These are phyloP conservation scores for Mrakia blollopis DNA, from an alignment of 768 basidiomycete species.

Conservation along the genomic window DNA sequence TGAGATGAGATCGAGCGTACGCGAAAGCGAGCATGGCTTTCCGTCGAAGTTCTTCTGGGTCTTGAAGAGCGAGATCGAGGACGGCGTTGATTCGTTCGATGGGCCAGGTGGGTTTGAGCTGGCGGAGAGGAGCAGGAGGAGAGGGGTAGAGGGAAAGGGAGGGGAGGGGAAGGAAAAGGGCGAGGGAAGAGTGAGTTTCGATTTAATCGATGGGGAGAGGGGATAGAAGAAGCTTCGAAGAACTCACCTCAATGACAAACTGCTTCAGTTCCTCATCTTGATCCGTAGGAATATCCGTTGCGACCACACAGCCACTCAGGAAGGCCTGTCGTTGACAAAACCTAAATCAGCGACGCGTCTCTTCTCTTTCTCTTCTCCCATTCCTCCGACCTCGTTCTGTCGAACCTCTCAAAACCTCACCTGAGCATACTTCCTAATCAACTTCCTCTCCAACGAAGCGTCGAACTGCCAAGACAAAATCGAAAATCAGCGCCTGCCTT, in stretches of 20 bases:
- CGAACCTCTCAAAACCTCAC: neutral
- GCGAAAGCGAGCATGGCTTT: slow-evolving; percentile 32
- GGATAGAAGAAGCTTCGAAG: neutral
- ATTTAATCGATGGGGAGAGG: neutral
- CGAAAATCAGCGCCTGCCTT: slow-evolving; percentile 7
- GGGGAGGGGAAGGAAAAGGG: neutral
- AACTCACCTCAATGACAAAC: slow-evolving; percentile 30
- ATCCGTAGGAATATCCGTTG: slow-evolving; percentile 31
- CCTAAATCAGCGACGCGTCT: neutral
- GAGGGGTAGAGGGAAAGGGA: neutral
- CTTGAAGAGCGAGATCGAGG: slow-evolving; percentile 15
- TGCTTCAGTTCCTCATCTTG: slow-evolving; percentile 21
- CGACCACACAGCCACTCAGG: slow-evolving; percentile 33
- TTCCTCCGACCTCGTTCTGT: too few relatives aligned
- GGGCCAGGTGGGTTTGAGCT: slow-evolving; percentile 13
- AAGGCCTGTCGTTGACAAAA: neutral
- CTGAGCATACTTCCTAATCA: slow-evolving; percentile 33
- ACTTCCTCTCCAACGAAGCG: slow-evolving; percentile 29
- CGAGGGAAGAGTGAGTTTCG: neutral
- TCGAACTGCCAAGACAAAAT: slow-evolving; percentile 16
- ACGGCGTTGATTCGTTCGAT: slow-evolving; percentile 30
- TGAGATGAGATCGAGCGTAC: slow-evolving; percentile 28
- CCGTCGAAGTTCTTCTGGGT: slow-evolving; percentile 26
- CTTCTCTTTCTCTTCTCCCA: neutral
- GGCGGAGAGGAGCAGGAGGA: too few relatives aligned